These are phyloP conservation scores for Mallotus japonicus DNA, from an alignment of 441 rosid genomes.

Conservation along the genomic window DNA sequence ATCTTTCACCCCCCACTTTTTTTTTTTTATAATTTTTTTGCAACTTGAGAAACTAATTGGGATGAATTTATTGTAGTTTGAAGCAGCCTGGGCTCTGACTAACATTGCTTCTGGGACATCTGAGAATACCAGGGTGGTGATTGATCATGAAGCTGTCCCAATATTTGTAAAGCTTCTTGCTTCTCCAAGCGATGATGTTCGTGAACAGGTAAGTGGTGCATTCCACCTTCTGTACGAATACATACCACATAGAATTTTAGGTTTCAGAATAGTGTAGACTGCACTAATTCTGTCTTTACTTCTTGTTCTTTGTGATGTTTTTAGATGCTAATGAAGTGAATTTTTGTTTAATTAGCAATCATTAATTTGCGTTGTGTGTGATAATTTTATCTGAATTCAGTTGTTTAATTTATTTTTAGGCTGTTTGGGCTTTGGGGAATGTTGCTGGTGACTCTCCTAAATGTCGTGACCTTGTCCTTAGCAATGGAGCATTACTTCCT, in stretches of 20 bases:
- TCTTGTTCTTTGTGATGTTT: neutral
- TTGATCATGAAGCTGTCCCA: slow-evolving; percentile 81
- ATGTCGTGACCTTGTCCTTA: slow-evolving; percentile 86
- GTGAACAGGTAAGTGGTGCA: slow-evolving; percentile 60
- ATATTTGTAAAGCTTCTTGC: slow-evolving; percentile 75
- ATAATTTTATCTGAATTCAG: neutral
- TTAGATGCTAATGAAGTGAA: neutral
- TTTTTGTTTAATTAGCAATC: neutral
- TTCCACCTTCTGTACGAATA: too few relatives aligned
- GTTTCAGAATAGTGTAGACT: too few relatives aligned
- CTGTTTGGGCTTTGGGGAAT: slow-evolving; percentile 92
- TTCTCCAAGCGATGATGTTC: slow-evolving; percentile 87
- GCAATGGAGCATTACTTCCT: slow-evolving; percentile 63
- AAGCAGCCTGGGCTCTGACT: slow-evolving; percentile 86
- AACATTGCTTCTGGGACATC: slow-evolving; percentile 90
- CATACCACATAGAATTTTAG: too few relatives aligned
- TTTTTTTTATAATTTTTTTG: too few relatives aligned
- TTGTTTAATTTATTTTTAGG: slow-evolving; percentile 37
- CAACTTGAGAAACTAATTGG: neutral
- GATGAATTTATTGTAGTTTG: slow-evolving; percentile 47
- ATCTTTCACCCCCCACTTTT: neutral
- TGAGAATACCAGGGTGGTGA: slow-evolving; percentile 74
- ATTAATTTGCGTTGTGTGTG: neutral
- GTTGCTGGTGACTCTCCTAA: slow-evolving; percentile 93
- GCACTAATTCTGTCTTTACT: neutral